Conservation (phyloP, 2,329 filamentous ascomycete species). For the Aspergillus sp. region DNA sequence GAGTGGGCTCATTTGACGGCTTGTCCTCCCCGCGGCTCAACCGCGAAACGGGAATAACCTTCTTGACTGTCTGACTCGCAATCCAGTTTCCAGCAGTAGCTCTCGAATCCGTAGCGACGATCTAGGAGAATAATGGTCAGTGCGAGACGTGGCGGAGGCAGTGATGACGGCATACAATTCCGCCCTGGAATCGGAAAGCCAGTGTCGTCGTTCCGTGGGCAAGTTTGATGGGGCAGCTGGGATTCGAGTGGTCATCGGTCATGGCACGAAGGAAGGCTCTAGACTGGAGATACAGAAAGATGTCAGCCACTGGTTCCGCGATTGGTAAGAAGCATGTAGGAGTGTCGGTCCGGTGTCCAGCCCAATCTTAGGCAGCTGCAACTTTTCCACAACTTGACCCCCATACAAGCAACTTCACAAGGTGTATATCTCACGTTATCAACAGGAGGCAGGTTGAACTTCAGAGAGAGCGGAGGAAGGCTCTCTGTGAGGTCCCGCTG, state of each 20-base stretch:
- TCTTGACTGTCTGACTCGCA: slow-evolving; percentile 99
- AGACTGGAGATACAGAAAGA: slow-evolving; percentile 58
- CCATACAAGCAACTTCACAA: background rate
- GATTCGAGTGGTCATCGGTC: slow-evolving; percentile 96
- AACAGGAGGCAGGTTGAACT: slow-evolving; percentile 92
- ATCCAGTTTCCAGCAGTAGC: slow-evolving; percentile 99
- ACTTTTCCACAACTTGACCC: background rate
- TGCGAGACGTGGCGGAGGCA: background rate
- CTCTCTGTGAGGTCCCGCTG: slow-evolving; percentile 72
- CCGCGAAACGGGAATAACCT: slow-evolving; percentile 70
- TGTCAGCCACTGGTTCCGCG: background rate
- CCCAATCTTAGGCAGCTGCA: background rate
- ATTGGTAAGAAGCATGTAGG: background rate
- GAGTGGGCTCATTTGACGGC: slow-evolving; percentile 34
- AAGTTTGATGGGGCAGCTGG: slow-evolving; percentile 97
- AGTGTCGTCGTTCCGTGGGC: slow-evolving; percentile 98
- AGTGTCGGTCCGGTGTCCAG: background rate
- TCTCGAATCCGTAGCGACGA: slow-evolving; percentile 95
- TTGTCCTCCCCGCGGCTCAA: slow-evolving; percentile 44
- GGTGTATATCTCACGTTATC: slow-evolving; percentile 67
- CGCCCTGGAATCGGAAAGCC: slow-evolving; percentile 96
- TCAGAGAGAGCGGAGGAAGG: slow-evolving; percentile 77
- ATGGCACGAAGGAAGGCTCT: slow-evolving; percentile 93
- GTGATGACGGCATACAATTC: slow-evolving; percentile 60
- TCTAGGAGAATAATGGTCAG: slow-evolving; percentile 41